phyloP scores from a whole-genome alignment of 192 early-diverging fungal species.

The Lunasporangiospora selenospora region DNA sequence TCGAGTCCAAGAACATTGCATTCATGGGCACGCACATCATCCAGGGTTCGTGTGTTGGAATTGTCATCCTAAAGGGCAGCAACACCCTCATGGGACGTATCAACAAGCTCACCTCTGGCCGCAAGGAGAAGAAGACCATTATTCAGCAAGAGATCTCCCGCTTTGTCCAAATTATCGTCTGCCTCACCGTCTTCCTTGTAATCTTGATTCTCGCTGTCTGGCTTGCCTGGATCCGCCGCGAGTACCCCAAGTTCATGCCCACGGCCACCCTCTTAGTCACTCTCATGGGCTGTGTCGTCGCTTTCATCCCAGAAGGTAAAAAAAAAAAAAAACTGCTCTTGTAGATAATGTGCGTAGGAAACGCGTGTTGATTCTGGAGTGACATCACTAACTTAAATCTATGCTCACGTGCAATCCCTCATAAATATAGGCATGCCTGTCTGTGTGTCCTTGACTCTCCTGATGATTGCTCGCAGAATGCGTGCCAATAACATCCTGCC shows the following conservation, averaged over 20 bases:
- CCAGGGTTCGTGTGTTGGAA: slow-evolving; percentile 73
- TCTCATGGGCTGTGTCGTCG: slow-evolving; percentile 72
- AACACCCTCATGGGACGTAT: slow-evolving; percentile 81
- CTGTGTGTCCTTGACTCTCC: slow-evolving; percentile 75
- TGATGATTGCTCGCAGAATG: slow-evolving; percentile 80
- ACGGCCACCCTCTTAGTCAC: slow-evolving; percentile 46
- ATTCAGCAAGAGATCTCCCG: slow-evolving; percentile 68
- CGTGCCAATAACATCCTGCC: slow-evolving; percentile 72
- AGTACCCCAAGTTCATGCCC: slow-evolving; percentile 63
- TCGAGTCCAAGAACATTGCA: slow-evolving; percentile 87
- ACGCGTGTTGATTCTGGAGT: too few relatives aligned
- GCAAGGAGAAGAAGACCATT: slow-evolving; percentile 51
- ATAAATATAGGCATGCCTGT: slow-evolving; percentile 73
- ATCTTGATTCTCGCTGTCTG: slow-evolving; percentile 57
- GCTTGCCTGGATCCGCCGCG: slow-evolving; percentile 63
- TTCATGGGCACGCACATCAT: slow-evolving; percentile 79
- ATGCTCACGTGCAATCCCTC: too few relatives aligned
- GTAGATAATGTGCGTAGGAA: too few relatives aligned
- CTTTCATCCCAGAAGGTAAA: slow-evolving; percentile 75
- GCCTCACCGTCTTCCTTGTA: slow-evolving; percentile 53
- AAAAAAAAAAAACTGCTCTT: slow-evolving; percentile 15
- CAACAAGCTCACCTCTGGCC: slow-evolving; percentile 61
- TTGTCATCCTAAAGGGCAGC: slow-evolving; percentile 81
- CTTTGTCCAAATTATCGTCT: slow-evolving; percentile 76
- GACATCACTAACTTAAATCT: too few relatives aligned